A percentile compares a stretch with the other conserved stretches of the same genome.
Conservation (phyloP, 106 monocot species). For the Platanthera zijinensis region DNA sequence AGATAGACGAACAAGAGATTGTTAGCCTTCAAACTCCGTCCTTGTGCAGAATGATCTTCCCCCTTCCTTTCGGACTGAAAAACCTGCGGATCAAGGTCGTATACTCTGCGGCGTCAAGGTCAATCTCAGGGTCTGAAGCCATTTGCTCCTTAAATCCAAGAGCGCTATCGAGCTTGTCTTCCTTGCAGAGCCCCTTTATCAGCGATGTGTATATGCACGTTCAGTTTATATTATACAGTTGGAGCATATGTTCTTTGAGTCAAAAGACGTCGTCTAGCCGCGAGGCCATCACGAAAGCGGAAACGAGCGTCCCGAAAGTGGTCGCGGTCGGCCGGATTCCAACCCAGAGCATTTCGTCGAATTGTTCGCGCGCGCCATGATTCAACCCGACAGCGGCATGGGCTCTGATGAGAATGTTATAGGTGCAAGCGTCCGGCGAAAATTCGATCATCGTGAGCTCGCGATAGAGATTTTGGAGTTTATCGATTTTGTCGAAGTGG, state of each 20-base stretch:
- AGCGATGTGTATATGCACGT: slow-evolving; percentile 51
- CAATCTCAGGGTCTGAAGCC: slow-evolving; percentile 14
- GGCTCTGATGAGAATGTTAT: slow-evolving; percentile 36
- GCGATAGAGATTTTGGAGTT: slow-evolving; percentile 15
- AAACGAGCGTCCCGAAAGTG: slow-evolving; percentile 58
- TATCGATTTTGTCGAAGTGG: slow-evolving; percentile 16
- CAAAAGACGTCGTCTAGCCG: slow-evolving; percentile 32
- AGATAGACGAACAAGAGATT: too few relatives aligned
- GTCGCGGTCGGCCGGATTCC: slow-evolving; percentile 32
- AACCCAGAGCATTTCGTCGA: slow-evolving; percentile 60
- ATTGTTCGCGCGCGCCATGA: slow-evolving; percentile 33
- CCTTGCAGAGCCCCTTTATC: slow-evolving; percentile 52
- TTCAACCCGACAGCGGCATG: slow-evolving; percentile 6
- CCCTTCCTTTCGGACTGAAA: slow-evolving; percentile 45
- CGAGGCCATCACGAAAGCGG: slow-evolving; percentile 31
- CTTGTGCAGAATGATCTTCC: too few relatives aligned
- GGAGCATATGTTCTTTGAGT: slow-evolving; percentile 44
- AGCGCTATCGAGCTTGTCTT: slow-evolving; percentile 32
- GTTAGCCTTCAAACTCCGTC: too few relatives aligned
- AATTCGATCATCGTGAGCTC: slow-evolving; percentile 11
- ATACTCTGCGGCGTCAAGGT: slow-evolving; percentile 43
- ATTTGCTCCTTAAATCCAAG: slow-evolving; percentile 56
- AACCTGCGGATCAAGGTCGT: slow-evolving; percentile 53
- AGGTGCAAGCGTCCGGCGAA: slow-evolving; percentile 48
- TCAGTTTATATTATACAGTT: slow-evolving; percentile 32